A percentile compares a stretch with the other conserved stretches of the same genome.
Evolutionary conservation across 331 rosid species (phyloP).

Genomic region (Telfairia occidentalis): DNA sequence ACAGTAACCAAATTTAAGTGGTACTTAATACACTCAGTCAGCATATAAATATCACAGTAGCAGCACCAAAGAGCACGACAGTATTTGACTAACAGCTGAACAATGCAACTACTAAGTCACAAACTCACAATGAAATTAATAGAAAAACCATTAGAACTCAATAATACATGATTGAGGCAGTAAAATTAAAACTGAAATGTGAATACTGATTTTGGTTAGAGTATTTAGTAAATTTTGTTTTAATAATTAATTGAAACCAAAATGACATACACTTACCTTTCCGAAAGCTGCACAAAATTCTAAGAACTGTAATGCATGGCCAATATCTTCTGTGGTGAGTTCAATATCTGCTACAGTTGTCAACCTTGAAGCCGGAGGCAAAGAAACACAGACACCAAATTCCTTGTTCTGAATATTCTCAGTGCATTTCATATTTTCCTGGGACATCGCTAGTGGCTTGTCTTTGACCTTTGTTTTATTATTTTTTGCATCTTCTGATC

Average conservation of each 20-base stretch:
- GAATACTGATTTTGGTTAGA: not conserved
- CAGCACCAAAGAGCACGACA: not conserved
- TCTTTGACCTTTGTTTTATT: constrained; percentile 13
- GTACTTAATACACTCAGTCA: not conserved
- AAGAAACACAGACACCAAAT: constrained; percentile 17
- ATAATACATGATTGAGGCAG: not conserved
- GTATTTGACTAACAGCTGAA: not conserved
- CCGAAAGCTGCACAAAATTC: constrained; percentile 72
- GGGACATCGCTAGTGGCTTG: constrained; percentile 6
- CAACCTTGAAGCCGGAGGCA: constrained; percentile 42
- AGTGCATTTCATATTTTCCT: constrained; percentile 11
- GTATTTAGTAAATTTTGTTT: not conserved
- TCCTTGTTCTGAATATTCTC: constrained; percentile 8
- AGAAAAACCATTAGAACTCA: not conserved
- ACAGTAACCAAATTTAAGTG: not conserved
- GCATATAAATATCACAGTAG: not conserved
- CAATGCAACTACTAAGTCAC: not conserved
- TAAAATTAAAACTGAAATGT: not conserved
- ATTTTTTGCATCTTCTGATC: constrained; percentile 6
- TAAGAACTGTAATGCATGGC: constrained; percentile 58
- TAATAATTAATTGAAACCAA: not conserved
- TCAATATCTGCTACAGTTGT: constrained; percentile 38
- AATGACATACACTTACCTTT: constrained; percentile 50
- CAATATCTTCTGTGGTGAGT: constrained; percentile 46
- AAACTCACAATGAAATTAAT: not conserved